Percentiles rank a stretch among this genome's conserved stretches.
Evolutionary conservation across 2,329 filamentous ascomycete species (phyloP).

Genomic region (Fusarium coicis): DNA sequence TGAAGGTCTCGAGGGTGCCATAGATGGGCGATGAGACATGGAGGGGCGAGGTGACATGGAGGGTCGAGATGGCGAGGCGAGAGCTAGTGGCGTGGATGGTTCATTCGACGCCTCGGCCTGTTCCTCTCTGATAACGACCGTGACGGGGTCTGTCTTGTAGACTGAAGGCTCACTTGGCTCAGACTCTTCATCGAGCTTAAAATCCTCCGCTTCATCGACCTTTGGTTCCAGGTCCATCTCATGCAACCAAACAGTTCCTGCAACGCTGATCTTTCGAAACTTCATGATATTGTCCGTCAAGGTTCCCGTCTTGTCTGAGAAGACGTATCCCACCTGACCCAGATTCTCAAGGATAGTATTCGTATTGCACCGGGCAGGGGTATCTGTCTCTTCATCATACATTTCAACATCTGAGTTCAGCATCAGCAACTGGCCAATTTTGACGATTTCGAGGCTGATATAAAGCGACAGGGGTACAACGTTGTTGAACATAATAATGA

Average conservation of each 20-base stretch:
- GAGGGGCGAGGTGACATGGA: constrained; percentile 41
- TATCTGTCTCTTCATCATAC: constrained; percentile 87
- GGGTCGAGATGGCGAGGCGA: constrained; percentile 47
- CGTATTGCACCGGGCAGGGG: constrained; percentile 88
- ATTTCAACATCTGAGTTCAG: constrained; percentile 86
- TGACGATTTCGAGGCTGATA: constrained; percentile 89
- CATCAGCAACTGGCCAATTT: constrained; percentile 81
- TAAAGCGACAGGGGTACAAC: constrained; percentile 92
- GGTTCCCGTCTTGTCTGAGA: constrained; percentile 95
- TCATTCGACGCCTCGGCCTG: constrained; percentile 19
- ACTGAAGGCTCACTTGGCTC: constrained; percentile 43
- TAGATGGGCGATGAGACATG: constrained; percentile 41
- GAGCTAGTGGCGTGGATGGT: constrained; percentile 17
- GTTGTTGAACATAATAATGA: constrained; percentile 97
- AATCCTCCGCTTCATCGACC: constrained; percentile 32
- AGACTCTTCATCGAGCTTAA: constrained; percentile 33
- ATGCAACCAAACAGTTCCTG: constrained; percentile 89
- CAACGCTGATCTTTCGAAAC: constrained; percentile 91
- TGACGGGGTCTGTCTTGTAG: constrained; percentile 44
- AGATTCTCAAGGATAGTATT: constrained; percentile 96
- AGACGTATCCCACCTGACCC: constrained; percentile 89
- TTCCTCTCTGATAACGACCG: constrained; percentile 48
- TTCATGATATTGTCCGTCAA: constrained; percentile 96
- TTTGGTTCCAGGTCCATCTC: constrained; percentile 72
- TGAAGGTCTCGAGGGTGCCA: constrained; percentile 43